Percentiles rank a stretch among this genome's conserved stretches.
Conservation (phyloP, 2,329 filamentous ascomycete genomes). For the Endoconidiophora polonica region DNA sequence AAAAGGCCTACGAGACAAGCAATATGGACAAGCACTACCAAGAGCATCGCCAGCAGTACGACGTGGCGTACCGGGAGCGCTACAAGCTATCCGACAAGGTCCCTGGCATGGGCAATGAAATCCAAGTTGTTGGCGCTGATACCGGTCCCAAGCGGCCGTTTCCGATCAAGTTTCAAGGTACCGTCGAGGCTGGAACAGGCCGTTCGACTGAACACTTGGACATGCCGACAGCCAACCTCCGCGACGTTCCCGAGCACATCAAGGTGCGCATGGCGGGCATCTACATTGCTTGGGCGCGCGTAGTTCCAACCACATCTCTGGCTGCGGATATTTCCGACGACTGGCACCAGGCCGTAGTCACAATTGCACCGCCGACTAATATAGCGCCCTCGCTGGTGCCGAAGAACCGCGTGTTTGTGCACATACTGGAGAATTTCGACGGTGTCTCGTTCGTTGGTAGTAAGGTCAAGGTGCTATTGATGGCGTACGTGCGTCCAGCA, state of each 20-base stretch:
- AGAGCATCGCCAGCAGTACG: constrained; percentile 19
- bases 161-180: constrained; percentile 34
- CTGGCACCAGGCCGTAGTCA: constrained; percentile 45
- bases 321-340: constrained; percentile 9
- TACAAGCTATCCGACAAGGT: neutral
- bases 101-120: constrained; percentile 5
- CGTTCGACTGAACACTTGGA: constrained; percentile 24
- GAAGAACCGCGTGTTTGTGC: constrained; percentile 33
- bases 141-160: constrained; percentile 36
- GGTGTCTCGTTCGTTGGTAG: constrained; percentile 24
- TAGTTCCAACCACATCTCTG: constrained; percentile 19
- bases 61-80: neutral
- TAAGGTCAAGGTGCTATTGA: constrained; percentile 36
- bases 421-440: constrained; percentile 36
- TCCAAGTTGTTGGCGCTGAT: constrained; percentile 28
- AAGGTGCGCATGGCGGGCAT: constrained; percentile 39
- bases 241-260: constrained; percentile 34
- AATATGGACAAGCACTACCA: constrained; percentile 18
- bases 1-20: constrained; percentile 20
- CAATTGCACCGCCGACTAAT: constrained; percentile 33
- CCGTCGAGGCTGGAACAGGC: constrained; percentile 29
- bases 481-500: constrained; percentile 38
- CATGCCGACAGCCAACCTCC: constrained; percentile 37
- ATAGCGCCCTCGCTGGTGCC: constrained; percentile 29
- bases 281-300: constrained; percentile 47